A percentile compares a stretch with the other conserved stretches of the same genome.
Evolutionary conservation across 2,329 filamentous ascomycete genomes (phyloP).

Genomic region (Raffaelea ambrosiae): DNA sequence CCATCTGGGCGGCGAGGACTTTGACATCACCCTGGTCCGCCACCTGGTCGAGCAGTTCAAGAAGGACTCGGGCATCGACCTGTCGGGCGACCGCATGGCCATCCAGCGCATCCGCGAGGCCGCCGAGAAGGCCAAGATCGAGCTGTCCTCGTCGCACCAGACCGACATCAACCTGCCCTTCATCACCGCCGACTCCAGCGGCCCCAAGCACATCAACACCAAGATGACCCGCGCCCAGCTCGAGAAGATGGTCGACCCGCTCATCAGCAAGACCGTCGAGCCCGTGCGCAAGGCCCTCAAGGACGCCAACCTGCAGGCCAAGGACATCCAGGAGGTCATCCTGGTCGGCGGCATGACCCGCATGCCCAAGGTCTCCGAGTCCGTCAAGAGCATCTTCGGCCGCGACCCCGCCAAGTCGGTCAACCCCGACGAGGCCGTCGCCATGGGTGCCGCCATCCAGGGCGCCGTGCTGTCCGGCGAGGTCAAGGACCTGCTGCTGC

Average conservation of each 20-base stretch:
- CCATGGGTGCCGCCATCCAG: constrained; percentile 94
- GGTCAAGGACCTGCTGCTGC: constrained; percentile 89
- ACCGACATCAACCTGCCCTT: constrained; percentile 98
- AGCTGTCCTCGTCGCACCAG: constrained; percentile 88
- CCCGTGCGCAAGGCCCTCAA: constrained; percentile 95
- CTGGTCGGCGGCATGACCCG: constrained; percentile 98
- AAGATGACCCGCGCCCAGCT: constrained; percentile 91
- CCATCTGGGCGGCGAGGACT: constrained; percentile 95
- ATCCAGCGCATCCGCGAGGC: constrained; percentile 99
- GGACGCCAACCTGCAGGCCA: constrained; percentile 83
- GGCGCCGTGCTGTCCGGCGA: constrained; percentile 94
- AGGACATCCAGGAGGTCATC: constrained; percentile 96
- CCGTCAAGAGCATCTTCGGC: constrained; percentile 93
- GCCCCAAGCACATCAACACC: constrained; percentile 96
- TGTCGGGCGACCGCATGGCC: constrained; percentile 90
- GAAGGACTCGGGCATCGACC: constrained; percentile 83
- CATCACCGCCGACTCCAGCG: constrained; percentile 92
- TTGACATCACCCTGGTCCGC: constrained; percentile 94
- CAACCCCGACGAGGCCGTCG: constrained; percentile 97
- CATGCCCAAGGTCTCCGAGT: constrained; percentile 97
- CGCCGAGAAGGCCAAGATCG: constrained; percentile 98
- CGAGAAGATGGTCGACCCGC: constrained; percentile 82
- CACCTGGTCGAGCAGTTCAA: constrained; percentile 94
- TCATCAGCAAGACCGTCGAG: constrained; percentile 79
- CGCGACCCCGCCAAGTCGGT: constrained; percentile 96